phyloP scores from a whole-genome alignment of 2,329 filamentous ascomycete genomes.

The Lasiodiplodia sp. region DNA sequence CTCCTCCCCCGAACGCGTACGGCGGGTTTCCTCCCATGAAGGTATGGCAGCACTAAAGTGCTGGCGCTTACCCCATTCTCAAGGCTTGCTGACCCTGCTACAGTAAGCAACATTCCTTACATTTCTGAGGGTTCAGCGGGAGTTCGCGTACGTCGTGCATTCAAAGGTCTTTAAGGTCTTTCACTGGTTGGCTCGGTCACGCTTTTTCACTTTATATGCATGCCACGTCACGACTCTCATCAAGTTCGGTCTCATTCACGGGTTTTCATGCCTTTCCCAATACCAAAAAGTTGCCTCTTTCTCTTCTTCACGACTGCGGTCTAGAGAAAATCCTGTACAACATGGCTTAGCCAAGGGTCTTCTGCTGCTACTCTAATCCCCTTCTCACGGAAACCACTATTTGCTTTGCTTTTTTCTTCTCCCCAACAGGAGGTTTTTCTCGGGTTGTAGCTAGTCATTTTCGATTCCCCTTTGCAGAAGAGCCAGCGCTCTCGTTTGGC shows the following conservation, averaged over 20 bases:
- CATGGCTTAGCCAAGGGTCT: conserved; percentile 31
- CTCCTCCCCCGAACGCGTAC: conserved; percentile 65
- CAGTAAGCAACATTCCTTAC: conserved; percentile 32
- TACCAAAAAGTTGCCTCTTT: conserved; percentile 31
- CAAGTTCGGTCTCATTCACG: conserved; percentile 30
- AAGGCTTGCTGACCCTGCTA: conserved; percentile 28
- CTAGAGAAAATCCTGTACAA: conserved; percentile 33
- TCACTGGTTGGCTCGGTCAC: conserved; percentile 33
- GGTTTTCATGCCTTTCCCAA: conserved; percentile 31
- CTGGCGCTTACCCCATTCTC: conserved; percentile 13
- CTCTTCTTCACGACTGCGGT: conserved; percentile 30
- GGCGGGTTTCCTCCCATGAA: conserved; percentile 73
- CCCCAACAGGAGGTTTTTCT: conserved; percentile 26
- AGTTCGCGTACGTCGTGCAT: conserved; percentile 32
- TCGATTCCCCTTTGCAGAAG: conserved; percentile 30
- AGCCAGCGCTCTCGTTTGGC: conserved; percentile 28
- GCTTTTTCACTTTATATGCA: conserved; percentile 31
- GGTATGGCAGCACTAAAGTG: conserved; percentile 50
- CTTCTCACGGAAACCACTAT: conserved; percentile 27
- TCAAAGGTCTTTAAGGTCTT: conserved; percentile 32
- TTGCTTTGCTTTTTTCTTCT: conserved; percentile 26
- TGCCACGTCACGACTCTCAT: conserved; percentile 32
- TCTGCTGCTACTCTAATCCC: conserved; percentile 30
- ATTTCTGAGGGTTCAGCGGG: conserved; percentile 35
- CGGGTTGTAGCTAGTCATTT: conserved; percentile 31